phyloP scores from a whole-genome alignment of 2,329 filamentous ascomycete species.

The Diaporthe sp. region DNA sequence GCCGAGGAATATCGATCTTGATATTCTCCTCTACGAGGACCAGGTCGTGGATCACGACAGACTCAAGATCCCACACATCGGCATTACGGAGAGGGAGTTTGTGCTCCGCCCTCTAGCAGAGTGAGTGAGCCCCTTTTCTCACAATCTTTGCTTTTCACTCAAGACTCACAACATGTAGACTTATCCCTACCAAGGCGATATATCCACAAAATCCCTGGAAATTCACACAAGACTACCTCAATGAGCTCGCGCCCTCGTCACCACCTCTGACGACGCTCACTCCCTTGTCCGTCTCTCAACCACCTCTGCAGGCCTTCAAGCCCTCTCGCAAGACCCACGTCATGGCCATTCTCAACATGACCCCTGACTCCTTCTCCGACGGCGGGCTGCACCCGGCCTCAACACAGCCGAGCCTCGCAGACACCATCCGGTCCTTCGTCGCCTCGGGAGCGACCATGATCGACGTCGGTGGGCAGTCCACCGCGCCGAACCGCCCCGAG shows the following conservation, averaged over 20 bases:
- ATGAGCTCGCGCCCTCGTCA: conserved; percentile 65
- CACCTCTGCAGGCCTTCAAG: conserved; percentile 71
- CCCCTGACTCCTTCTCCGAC: conserved; percentile 97
- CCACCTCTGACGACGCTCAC: conserved; percentile 71
- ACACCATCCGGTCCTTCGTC: conserved; percentile 74
- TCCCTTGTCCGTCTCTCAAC: conserved; percentile 62
- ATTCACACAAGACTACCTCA: conserved; percentile 71
- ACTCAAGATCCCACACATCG: conserved; percentile 85
- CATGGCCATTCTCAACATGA: conserved; percentile 96
- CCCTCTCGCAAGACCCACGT: conserved; percentile 76
- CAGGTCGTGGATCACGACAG: conserved; percentile 76
- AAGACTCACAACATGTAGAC: conserved; percentile 51
- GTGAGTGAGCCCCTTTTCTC: conserved; percentile 58
- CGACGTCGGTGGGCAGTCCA: conserved; percentile 94
- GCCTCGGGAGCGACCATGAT: conserved; percentile 83
- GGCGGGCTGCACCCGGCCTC: conserved; percentile 74
- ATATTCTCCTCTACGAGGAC: conserved; percentile 87
- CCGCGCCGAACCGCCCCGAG: conserved; percentile 80
- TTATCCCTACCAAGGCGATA: conserved; percentile 68
- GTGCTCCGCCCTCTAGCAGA: conserved; percentile 89
- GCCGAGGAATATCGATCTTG: conserved; percentile 92
- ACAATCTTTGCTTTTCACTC: background rate
- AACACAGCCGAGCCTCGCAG: conserved; percentile 59
- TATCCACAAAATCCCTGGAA: conserved; percentile 70
- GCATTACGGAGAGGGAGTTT: conserved; percentile 93